phyloP scores from a whole-genome alignment of 371 early-diverging fungal genomes.

The Mucor circinelloides region DNA sequence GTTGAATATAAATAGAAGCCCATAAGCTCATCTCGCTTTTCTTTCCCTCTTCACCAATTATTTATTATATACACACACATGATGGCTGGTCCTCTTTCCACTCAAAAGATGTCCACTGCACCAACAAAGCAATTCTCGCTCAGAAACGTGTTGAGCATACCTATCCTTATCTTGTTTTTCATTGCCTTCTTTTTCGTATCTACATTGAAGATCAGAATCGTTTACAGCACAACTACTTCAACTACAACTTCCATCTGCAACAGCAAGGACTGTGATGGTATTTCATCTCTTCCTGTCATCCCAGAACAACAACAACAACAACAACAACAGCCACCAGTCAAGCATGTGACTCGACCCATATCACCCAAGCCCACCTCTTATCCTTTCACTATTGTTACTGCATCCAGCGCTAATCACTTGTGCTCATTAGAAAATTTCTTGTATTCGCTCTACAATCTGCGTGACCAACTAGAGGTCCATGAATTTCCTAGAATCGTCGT shows the following conservation, averaged over 20 bases:
- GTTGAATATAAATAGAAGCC: slow-evolving; percentile 4
- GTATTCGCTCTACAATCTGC: slow-evolving; percentile 45
- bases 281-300: not conserved
- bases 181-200: slow-evolving; percentile 27
- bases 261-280: not conserved
- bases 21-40: not conserved
- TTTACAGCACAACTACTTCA: slow-evolving; percentile 14
- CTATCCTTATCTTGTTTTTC: slow-evolving; percentile 11
- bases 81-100: slow-evolving; percentile 8
- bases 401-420: slow-evolving; percentile 59
- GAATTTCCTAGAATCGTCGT: slow-evolving; percentile 40
- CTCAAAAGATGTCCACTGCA: not conserved
- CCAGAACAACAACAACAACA: not conserved
- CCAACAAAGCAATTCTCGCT: slow-evolving; percentile 5
- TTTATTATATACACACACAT: not conserved
- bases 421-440: slow-evolving; percentile 58
- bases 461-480: slow-evolving; percentile 13
- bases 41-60: not conserved
- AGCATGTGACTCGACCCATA: slow-evolving; percentile 14
- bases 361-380: slow-evolving; percentile 15
- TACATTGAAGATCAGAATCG: slow-evolving; percentile 21
- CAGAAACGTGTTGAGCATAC: slow-evolving; percentile 7
- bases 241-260: not conserved
- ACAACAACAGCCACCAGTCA: not conserved
- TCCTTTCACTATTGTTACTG: slow-evolving; percentile 58